A percentile compares a stretch with the other conserved stretches of the same genome.
These are phyloP conservation scores for Tolypocladium ophioglossoides DNA, from an alignment of 2,329 filamentous ascomycete genomes.

Conservation along the genomic window DNA sequence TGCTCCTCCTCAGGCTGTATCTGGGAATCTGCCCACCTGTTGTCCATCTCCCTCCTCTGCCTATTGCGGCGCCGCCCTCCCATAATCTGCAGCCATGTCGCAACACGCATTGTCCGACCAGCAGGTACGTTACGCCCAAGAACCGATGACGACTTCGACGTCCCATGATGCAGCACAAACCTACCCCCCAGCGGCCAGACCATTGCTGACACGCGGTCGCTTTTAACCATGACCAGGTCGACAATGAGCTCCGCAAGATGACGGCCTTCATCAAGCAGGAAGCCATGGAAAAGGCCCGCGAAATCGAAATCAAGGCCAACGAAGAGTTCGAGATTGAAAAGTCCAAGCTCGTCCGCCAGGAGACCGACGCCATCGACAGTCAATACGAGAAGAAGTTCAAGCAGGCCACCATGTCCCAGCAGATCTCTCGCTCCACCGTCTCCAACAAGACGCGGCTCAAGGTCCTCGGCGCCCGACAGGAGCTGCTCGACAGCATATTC, in stretches of 20 bases:
- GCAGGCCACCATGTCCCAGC: slow-evolving; percentile 94
- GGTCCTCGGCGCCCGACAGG: slow-evolving; percentile 78
- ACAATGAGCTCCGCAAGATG: slow-evolving; percentile 99
- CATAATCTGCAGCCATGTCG: slow-evolving; percentile 58
- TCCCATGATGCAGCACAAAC: slow-evolving; percentile 8
- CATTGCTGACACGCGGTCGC: neutral
- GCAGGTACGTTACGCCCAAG: slow-evolving; percentile 52
- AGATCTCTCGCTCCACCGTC: slow-evolving; percentile 93
- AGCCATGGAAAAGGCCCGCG: slow-evolving; percentile 89
- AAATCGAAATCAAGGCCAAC: slow-evolving; percentile 97
- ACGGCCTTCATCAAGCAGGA: slow-evolving; percentile 99
- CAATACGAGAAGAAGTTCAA: slow-evolving; percentile 99
- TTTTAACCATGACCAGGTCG: slow-evolving; percentile 51
- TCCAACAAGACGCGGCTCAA: slow-evolving; percentile 92
- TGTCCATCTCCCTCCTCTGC: slow-evolving; percentile 6
- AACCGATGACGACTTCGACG: slow-evolving; percentile 5
- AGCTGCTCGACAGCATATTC: slow-evolving; percentile 84
- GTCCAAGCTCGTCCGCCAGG: slow-evolving; percentile 93
- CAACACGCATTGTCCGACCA: slow-evolving; percentile 96
- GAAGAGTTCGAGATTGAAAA: slow-evolving; percentile 99
- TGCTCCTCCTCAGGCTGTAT: neutral
- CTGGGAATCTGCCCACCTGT: neutral
- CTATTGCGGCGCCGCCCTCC: slow-evolving; percentile 11
- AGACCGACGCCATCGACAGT: slow-evolving; percentile 84
- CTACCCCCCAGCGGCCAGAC: neutral